Percentiles rank a stretch among this genome's conserved stretches.
phyloP scores from a whole-genome alignment of 768 basidiomycete species.

The Tylopilus subfusipes region DNA sequence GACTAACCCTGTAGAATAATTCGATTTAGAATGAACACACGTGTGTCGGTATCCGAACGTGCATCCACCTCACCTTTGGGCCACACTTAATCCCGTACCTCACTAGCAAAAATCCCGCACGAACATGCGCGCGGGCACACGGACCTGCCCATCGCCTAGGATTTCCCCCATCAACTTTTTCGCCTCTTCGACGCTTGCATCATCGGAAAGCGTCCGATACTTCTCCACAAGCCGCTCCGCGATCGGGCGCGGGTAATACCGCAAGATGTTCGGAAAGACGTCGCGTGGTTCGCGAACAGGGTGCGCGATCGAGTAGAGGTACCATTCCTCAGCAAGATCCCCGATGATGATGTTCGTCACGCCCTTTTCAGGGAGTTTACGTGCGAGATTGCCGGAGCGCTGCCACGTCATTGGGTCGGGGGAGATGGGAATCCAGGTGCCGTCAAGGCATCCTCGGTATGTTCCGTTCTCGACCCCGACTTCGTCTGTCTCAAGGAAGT shows the following conservation, averaged over 20 bases:
- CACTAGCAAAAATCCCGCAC: constrained; percentile 53
- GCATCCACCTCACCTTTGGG: constrained; percentile 43
- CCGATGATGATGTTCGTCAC: constrained; percentile 63
- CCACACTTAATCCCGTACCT: constrained; percentile 61
- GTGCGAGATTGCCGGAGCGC: constrained; percentile 55
- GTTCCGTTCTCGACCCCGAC: constrained; percentile 55
- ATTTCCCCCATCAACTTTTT: constrained; percentile 55
- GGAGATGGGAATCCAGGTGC: constrained; percentile 50
- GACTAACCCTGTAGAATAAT: constrained; percentile 53
- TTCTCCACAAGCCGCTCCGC: constrained; percentile 43
- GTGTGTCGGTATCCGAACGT: too few relatives aligned
- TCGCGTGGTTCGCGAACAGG: constrained; percentile 47
- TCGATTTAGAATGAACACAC: background rate
- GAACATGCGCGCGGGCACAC: constrained; percentile 63
- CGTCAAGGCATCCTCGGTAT: constrained; percentile 65
- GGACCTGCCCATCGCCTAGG: constrained; percentile 58
- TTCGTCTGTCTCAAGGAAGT: constrained; percentile 51
- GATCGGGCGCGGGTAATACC: constrained; percentile 56
- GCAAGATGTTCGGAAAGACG: constrained; percentile 51
- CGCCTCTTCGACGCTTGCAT: constrained; percentile 42
- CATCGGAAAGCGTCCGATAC: constrained; percentile 41
- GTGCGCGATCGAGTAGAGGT: constrained; percentile 67
- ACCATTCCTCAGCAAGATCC: constrained; percentile 74
- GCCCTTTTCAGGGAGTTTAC: constrained; percentile 51
- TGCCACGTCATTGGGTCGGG: constrained; percentile 70